These are phyloP conservation scores for Rhizomucor pusillus DNA, from an alignment of 371 early-diverging fungal species.

Conservation along the genomic window DNA sequence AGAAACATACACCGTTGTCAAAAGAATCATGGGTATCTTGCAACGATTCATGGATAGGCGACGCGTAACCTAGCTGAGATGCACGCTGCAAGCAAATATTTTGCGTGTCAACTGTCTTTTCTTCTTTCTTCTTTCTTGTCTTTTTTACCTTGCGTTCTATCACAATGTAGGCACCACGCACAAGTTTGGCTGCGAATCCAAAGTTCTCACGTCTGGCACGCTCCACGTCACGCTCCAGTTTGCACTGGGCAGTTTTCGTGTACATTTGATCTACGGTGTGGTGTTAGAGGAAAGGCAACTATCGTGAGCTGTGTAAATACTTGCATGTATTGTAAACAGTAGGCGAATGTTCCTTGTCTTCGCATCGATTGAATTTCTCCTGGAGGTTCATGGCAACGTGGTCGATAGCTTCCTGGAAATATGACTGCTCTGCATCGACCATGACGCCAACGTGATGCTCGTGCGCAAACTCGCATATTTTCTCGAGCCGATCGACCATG, in stretches of 20 bases:
- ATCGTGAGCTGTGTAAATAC: conserved; percentile 6
- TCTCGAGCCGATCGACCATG: conserved; percentile 63
- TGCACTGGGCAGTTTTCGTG: conserved; percentile 67
- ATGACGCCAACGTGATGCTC: conserved; percentile 71
- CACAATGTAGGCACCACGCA: conserved; percentile 94
- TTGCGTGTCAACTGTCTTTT: not conserved
- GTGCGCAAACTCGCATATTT: conserved; percentile 62
- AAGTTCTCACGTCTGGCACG: conserved; percentile 68
- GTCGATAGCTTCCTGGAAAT: conserved; percentile 94
- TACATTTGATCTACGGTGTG: conserved; percentile 83
- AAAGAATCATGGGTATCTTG: conserved; percentile 84
- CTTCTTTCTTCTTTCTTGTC: not conserved
- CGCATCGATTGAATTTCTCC: conserved; percentile 60
- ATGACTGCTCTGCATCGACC: conserved; percentile 94
- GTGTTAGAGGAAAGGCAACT: not conserved
- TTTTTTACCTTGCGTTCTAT: conserved; percentile 65
- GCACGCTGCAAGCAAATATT: conserved; percentile 51
- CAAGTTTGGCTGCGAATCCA: conserved; percentile 88
- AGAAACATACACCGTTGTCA: conserved; percentile 73
- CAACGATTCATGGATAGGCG: conserved; percentile 81
- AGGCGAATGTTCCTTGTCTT: conserved; percentile 43
- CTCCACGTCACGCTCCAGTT: conserved; percentile 71
- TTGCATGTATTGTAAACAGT: conserved; percentile 85
- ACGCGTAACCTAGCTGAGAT: conserved; percentile 56
- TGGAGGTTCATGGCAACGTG: conserved; percentile 71